Evolutionary conservation across 2,329 filamentous ascomycete species (phyloP).

Genomic region (Alternaria dauci): DNA sequence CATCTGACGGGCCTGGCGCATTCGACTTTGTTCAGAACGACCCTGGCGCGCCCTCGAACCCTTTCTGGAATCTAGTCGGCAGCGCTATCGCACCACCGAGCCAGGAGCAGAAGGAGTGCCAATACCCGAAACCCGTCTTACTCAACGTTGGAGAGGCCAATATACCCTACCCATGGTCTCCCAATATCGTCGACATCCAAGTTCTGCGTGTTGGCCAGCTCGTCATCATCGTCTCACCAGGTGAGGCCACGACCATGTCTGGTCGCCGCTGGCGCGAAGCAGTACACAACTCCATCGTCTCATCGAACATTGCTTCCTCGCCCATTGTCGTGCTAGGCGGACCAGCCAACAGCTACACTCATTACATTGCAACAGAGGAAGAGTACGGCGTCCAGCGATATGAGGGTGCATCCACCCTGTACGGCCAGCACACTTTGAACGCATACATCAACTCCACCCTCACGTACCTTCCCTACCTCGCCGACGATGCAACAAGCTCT

Average conservation of each 20-base stretch:
- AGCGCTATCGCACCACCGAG: conserved; percentile 75
- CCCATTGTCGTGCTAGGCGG: conserved; percentile 82
- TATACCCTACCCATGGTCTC: conserved; percentile 83
- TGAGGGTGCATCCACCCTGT: conserved; percentile 92
- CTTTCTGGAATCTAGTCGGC: conserved; percentile 81
- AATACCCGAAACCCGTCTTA: conserved; percentile 82
- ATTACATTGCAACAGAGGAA: conserved; percentile 80
- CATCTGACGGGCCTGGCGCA: conserved; percentile 86
- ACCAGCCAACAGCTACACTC: conserved; percentile 89
- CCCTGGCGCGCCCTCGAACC: conserved; percentile 76
- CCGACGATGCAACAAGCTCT: conserved; percentile 44
- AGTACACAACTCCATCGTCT: conserved; percentile 38
- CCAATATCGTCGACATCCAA: conserved; percentile 91
- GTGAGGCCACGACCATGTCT: conserved; percentile 92
- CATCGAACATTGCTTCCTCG: conserved; percentile 31
- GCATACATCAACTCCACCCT: conserved; percentile 89
- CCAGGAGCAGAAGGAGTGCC: conserved; percentile 75
- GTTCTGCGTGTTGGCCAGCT: conserved; percentile 84
- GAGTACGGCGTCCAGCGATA: conserved; percentile 88
- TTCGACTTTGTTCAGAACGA: conserved; percentile 95
- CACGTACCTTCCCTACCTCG: conserved; percentile 73
- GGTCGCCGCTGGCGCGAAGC: conserved; percentile 81
- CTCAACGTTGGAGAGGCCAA: conserved; percentile 86
- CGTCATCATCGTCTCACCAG: conserved; percentile 82
- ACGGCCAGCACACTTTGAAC: conserved; percentile 80